Percentiles rank a stretch among this genome's conserved stretches.
phyloP scores from a whole-genome alignment of 495 filamentous ascomycete genomes.

The Penicillium paxilli region DNA sequence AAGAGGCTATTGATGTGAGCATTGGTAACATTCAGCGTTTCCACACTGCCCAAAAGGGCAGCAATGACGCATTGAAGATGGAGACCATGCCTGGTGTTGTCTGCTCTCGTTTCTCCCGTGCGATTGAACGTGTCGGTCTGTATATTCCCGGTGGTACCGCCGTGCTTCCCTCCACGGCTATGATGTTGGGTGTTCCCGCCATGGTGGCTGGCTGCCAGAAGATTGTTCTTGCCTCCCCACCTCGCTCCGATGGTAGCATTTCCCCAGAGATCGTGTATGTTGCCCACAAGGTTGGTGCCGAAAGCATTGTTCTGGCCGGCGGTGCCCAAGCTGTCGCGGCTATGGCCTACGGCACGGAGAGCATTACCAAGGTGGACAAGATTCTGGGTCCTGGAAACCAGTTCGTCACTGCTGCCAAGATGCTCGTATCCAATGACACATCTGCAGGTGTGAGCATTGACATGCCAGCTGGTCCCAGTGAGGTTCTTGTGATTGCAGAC shows the following conservation, averaged over 20 bases:
- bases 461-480: slow-evolving; percentile 96
- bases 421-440: slow-evolving; percentile 95
- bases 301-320: slow-evolving; percentile 91
- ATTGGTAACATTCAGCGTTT: slow-evolving; percentile 94
- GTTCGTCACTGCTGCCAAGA: slow-evolving; percentile 98
- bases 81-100: slow-evolving; percentile 97
- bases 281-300: slow-evolving; percentile 95
- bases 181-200: slow-evolving; percentile 97
- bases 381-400: slow-evolving; percentile 97
- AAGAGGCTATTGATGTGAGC: slow-evolving; percentile 86
- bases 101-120: slow-evolving; percentile 88
- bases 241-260: slow-evolving; percentile 82
- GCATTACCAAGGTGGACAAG: slow-evolving; percentile 95
- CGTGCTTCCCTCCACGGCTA: slow-evolving; percentile 89
- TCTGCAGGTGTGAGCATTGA: slow-evolving; percentile 93
- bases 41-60: slow-evolving; percentile 82
- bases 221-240: slow-evolving; percentile 91
- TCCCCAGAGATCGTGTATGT: slow-evolving; percentile 97
- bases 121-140: slow-evolving; percentile 91
- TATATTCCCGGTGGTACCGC: slow-evolving; percentile 96
- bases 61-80: slow-evolving; percentile 71
- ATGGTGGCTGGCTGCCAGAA: slow-evolving; percentile 97
- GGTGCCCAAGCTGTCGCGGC: slow-evolving; percentile 91
- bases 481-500: slow-evolving; percentile 96
- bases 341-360: slow-evolving; percentile 69